Evolutionary conservation across 148 eudicot species (phyloP).

Genomic region (Camellia lanceoleosa): DNA sequence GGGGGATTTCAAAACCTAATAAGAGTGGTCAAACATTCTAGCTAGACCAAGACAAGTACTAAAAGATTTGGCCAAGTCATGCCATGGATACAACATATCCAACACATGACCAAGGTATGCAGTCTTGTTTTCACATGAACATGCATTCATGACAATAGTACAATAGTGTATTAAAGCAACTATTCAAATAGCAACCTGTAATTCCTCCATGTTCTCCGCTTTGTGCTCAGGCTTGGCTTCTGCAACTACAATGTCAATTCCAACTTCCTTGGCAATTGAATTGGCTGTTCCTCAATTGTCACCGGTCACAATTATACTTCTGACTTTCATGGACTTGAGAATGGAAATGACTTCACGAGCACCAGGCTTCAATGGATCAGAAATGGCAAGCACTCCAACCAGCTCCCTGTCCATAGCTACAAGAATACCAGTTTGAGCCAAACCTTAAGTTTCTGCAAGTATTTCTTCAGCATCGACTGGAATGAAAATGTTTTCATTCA

Average conservation of each 20-base stretch:
- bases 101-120: no score
- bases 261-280: constrained; percentile 79
- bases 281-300: constrained; percentile 95
- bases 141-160: background rate
- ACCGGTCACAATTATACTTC: constrained; percentile 85
- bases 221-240: constrained; percentile 90
- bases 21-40: background rate
- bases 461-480: constrained; percentile 65
- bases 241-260: constrained; percentile 70
- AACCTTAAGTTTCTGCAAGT: constrained; percentile 61
- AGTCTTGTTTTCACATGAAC: background rate
- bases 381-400: constrained; percentile 64
- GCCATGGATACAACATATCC: background rate
- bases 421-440: constrained; percentile 88
- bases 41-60: background rate
- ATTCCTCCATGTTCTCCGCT: constrained; percentile 72
- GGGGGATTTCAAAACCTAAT: background rate
- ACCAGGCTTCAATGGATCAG: constrained; percentile 82
- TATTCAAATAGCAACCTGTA: constrained; percentile 48
- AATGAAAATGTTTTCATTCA: constrained; percentile 44
- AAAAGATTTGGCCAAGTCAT: background rate
- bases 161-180: background rate
- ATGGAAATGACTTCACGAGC: constrained; percentile 78
- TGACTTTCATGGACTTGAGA: constrained; percentile 78
- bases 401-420: constrained; percentile 57